Evolutionary conservation across 805 yeast genomes (phyloP).

Genomic region (Jamesozyma hellenica): DNA sequence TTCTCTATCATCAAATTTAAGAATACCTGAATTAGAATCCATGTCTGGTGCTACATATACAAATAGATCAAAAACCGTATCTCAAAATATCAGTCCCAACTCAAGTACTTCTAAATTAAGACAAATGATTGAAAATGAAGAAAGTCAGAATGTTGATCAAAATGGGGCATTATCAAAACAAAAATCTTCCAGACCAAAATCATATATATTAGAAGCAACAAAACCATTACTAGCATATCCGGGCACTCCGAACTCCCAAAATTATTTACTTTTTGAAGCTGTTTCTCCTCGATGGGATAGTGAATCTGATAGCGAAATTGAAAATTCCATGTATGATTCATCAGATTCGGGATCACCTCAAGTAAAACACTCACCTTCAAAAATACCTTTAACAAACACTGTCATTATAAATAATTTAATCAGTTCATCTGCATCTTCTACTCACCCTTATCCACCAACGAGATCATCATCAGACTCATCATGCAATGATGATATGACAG

Average conservation of each 20-base stretch:
- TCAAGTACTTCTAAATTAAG: conserved; percentile 7
- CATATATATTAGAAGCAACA: conserved; percentile 17
- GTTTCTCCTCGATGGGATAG: not conserved
- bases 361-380: conserved; percentile 17
- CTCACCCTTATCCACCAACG: conserved; percentile 6
- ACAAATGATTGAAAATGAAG: conserved; percentile 11
- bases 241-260: not conserved
- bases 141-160: not conserved
- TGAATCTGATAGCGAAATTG: conserved; percentile 4
- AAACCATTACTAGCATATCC: conserved; percentile 13
- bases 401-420: conserved; percentile 18
- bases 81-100: conserved; percentile 3
- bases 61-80: not conserved
- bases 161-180: not conserved
- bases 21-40: not conserved
- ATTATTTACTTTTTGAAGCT: not conserved
- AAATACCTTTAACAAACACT: conserved; percentile 21
- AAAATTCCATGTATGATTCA: not conserved
- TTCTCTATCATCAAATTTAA: not conserved
- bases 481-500: conserved; percentile 14
- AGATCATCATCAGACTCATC: conserved; percentile 23
- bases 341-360: conserved; percentile 7
- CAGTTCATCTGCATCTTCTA: not conserved
- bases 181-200: conserved; percentile 2
- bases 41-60: conserved; percentile 3